Percentiles rank a stretch among this genome's conserved stretches.
These are phyloP conservation scores for Blastobotrys persicus DNA, from an alignment of 1,139 yeast genomes.

Conservation along the genomic window DNA sequence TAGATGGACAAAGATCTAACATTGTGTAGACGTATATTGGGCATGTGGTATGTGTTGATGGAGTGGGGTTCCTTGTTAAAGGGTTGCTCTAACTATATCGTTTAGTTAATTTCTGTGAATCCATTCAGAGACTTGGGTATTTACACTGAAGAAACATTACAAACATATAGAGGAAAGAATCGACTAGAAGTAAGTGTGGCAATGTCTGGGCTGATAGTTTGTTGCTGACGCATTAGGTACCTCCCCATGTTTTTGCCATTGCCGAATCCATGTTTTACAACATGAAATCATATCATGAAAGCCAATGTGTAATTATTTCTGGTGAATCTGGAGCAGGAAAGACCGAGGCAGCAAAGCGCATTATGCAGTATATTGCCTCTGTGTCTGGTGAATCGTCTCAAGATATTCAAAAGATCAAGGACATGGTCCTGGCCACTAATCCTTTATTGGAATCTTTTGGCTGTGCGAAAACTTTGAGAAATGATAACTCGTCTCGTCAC, in stretches of 20 bases:
- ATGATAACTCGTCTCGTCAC: conserved; percentile 95
- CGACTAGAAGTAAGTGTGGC: conserved; percentile 62
- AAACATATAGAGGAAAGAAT: conserved; percentile 84
- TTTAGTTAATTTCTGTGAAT: conserved; percentile 77
- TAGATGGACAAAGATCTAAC: conserved; percentile 7
- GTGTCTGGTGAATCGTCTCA: conserved; percentile 63
- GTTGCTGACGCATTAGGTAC: too few relatives aligned
- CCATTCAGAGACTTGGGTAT: conserved; percentile 97
- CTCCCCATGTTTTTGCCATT: conserved; percentile 98
- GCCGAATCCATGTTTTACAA: conserved; percentile 97
- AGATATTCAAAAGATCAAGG: conserved; percentile 79
- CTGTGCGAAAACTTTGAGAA: conserved; percentile 95
- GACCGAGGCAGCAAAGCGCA: conserved; percentile 97
- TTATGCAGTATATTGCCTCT: conserved; percentile 96
- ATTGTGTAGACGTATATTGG: conserved; percentile 39
- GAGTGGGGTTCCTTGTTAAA: background rate
- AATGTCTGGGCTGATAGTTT: too few relatives aligned
- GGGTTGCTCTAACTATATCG: background rate
- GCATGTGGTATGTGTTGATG: conserved; percentile 34
- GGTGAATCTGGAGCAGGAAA: conserved; percentile 99
- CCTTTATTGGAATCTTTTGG: conserved; percentile 96
- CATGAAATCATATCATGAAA: conserved; percentile 90
- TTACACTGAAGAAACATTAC: conserved; percentile 73
- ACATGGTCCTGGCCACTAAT: conserved; percentile 96
- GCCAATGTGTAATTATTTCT: conserved; percentile 95